Percentiles rank a stretch among this genome's conserved stretches.
phyloP scores from a whole-genome alignment of 352 stramenopile species.

The Pythium guiyangense region DNA sequence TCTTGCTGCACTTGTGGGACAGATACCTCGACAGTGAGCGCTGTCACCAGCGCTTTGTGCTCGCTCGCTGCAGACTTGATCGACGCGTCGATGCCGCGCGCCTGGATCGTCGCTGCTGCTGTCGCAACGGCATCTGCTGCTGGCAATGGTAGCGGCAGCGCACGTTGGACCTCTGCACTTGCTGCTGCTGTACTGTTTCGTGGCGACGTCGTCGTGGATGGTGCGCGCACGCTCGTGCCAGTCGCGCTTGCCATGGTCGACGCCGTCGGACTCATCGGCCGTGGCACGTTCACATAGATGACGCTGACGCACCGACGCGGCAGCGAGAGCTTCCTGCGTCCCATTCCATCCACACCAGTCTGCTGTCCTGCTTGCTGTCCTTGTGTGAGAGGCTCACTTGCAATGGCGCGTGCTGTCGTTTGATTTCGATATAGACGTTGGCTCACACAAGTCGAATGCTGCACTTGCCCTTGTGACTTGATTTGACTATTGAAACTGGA shows the following conservation, averaged over 20 bases:
- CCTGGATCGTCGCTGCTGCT: background rate
- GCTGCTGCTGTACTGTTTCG: background rate
- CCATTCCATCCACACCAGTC: conserved; percentile 19
- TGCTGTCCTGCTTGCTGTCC: too few species aligned
- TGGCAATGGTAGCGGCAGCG: too few species aligned
- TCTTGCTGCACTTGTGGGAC: too few species aligned
- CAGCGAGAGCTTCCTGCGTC: conserved; percentile 25
- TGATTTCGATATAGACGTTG: too few species aligned
- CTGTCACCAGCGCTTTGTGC: too few species aligned
- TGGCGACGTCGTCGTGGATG: background rate
- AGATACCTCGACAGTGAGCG: too few species aligned
- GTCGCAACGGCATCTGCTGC: background rate
- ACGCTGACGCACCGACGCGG: conserved; percentile 25
- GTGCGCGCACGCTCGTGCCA: background rate
- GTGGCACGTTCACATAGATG: conserved; percentile 7
- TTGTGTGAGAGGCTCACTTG: too few species aligned
- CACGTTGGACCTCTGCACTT: background rate
- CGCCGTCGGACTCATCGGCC: background rate
- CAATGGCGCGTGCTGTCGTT: too few species aligned
- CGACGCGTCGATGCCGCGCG: background rate
- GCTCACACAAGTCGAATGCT: too few species aligned
- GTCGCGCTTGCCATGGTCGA: conserved; percentile 1
- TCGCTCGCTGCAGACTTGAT: background rate
- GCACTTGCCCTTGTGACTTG: too few species aligned
- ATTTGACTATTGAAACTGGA: too few species aligned